Evolutionary conservation across 2,329 filamentous ascomycete species (phyloP).

Genomic region (Colletotrichum caudatum): DNA sequence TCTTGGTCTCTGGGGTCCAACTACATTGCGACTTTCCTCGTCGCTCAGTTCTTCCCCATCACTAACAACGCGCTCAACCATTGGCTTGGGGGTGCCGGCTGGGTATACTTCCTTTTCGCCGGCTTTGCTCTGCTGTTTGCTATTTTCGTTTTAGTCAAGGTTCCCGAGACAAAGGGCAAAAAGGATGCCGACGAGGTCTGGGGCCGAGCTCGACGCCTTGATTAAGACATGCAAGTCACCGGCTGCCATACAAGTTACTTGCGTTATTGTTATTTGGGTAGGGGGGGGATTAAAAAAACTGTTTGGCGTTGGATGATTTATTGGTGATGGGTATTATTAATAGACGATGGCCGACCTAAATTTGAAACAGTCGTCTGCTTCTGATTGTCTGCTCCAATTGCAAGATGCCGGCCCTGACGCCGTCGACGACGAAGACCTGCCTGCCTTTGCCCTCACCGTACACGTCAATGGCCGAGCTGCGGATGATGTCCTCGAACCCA

Average conservation of each 20-base stretch:
- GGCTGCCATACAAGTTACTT: neutral
- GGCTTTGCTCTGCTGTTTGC: constrained; percentile 76
- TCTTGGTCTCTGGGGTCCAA: constrained; percentile 89
- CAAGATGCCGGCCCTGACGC: constrained; percentile 77
- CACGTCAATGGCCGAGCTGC: constrained; percentile 73
- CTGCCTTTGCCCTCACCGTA: constrained; percentile 70
- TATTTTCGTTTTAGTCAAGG: constrained; percentile 76
- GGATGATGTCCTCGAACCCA: constrained; percentile 82
- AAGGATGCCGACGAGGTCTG: constrained; percentile 90
- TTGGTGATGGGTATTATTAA: constrained; percentile 17
- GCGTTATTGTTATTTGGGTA: neutral
- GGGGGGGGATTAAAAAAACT: neutral
- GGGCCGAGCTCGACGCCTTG: constrained; percentile 72
- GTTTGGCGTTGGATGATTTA: constrained; percentile 6
- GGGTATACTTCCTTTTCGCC: constrained; percentile 94
- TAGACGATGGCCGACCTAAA: constrained; percentile 1
- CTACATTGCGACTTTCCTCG: constrained; percentile 90
- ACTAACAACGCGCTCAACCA: constrained; percentile 79
- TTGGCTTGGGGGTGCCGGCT: constrained; percentile 75
- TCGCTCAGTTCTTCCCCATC: constrained; percentile 95
- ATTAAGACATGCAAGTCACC: constrained; percentile 51
- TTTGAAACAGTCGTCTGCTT: constrained; percentile 55
- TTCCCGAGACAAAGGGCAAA: constrained; percentile 92
- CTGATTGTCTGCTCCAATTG: constrained; percentile 68
- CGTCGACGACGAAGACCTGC: constrained; percentile 79